Conservation (phyloP, 768 basidiomycete species). For the Saitozyma podzolica region DNA sequence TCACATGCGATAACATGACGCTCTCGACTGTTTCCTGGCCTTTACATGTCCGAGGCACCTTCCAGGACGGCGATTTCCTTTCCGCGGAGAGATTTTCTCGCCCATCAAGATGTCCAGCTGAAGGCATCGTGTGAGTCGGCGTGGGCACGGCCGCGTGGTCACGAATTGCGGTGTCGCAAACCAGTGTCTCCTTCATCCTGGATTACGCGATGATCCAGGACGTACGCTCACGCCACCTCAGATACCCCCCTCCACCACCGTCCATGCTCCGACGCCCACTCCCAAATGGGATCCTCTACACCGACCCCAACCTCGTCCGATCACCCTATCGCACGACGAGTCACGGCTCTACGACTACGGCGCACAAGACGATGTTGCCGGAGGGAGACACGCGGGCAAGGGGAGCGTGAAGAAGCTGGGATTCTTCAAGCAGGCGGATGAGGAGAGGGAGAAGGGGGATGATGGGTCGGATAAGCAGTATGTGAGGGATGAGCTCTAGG, state of each 20-base stretch:
- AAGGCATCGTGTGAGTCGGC: slow-evolving; percentile 40
- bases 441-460: slow-evolving; percentile 30
- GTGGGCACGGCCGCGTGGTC: not conserved
- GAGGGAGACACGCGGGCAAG: not conserved
- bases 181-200: no score
- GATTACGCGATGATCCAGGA: not conserved
- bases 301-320: slow-evolving; percentile 41
- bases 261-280: slow-evolving; percentile 13
- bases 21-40: slow-evolving; percentile 45
- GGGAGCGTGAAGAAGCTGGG: slow-evolving; percentile 20
- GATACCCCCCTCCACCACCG: slow-evolving; percentile 37
- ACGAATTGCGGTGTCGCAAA: not conserved
- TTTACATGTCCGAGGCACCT: slow-evolving; percentile 37
- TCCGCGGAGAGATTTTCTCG: slow-evolving; percentile 14
- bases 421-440: slow-evolving; percentile 36
- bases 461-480: slow-evolving; percentile 18
- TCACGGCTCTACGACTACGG: slow-evolving; percentile 26
- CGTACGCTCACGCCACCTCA: slow-evolving; percentile 5
- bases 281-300: slow-evolving; percentile 36
- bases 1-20: slow-evolving; percentile 41
- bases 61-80: slow-evolving; percentile 37
- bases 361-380: slow-evolving; percentile 11
- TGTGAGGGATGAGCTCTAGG: slow-evolving; percentile 37
- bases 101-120: slow-evolving; percentile 37
- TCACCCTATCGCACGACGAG: slow-evolving; percentile 37